Evolutionary conservation across 805 yeast genomes (phyloP), one percentile per base, ranked within the genome.

Genomic region (Teunomyces kruisii): DNA sequence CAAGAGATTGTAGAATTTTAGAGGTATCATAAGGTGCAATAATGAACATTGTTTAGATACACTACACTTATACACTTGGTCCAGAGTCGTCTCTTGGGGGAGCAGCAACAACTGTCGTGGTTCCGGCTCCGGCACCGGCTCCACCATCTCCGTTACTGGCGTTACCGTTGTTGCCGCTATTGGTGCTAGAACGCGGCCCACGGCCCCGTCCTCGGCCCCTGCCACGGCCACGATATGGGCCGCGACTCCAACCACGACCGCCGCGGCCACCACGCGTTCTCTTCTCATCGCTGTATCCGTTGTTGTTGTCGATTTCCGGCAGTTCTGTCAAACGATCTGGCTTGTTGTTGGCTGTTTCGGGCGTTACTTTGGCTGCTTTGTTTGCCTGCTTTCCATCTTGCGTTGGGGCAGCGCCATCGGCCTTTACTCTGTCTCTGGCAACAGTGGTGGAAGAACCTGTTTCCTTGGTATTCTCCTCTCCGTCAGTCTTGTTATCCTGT

Each of bases 1-100:
- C 87, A 53, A 81, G 81, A 60, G 92, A 86, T 54, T 81, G 88
- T 43, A 94, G 94, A 26, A 75, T 87, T 38, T 68, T 86, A 50
- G 80, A 51, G 22, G 22, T 19, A 19, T 19, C 6, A 19, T 22
- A 28, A n/a, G n/a, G 38, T 35, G 40, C 19, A 38, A 38, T 26
- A 38, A 28, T 38, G 30, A 26, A 28, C 40, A 17, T 15, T 27
- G 40, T 38, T 27, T 19, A 19, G 6, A 19, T 19, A 19, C 3
- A 19, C 22, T 19, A 19, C 22, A 19, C 6, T 35, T 35, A 35
- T 17, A 13, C 38, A 24, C 27, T 35, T 7, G 26, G 16, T 6
- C 22, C 6, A 19, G 22, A 3, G 3, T 19, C 22, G 19, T 27
- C 26, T 35, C 28, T 15, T 33, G 37, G 9, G 10, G 37, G n/a